Percentiles rank a stretch among this genome's conserved stretches.
phyloP scores from a whole-genome alignment of 2,329 filamentous ascomycete species.

The Fusarium luffae region DNA sequence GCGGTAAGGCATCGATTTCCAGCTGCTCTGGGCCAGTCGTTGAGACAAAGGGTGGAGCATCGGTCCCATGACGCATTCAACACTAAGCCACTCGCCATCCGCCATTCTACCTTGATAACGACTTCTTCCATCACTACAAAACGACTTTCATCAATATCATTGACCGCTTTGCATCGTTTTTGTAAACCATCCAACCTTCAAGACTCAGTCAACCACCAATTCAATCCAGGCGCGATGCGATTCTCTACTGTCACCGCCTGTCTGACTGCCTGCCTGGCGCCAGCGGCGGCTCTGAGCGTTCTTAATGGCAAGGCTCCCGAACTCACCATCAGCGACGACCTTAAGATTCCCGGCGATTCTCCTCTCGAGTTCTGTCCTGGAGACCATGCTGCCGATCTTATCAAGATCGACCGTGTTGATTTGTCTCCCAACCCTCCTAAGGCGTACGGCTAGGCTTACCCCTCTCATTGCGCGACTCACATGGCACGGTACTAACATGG shows the following conservation, averaged over 20 bases:
- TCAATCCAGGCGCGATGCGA: constrained; percentile 46
- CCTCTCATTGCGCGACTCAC: constrained; percentile 10
- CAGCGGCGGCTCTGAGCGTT: constrained; percentile 59
- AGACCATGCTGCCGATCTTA: constrained; percentile 74
- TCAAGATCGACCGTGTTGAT: constrained; percentile 83
- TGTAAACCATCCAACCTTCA: background rate
- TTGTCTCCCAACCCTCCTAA: constrained; percentile 86
- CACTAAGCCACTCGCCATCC: constrained; percentile 45
- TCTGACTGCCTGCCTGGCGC: constrained; percentile 58
- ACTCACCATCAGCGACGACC: constrained; percentile 60
- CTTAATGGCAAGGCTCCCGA: constrained; percentile 49
- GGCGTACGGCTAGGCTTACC: constrained; percentile 69
- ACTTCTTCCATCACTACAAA: constrained; percentile 32
- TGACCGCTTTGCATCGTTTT: constrained; percentile 9
- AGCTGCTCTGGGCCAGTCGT: constrained; percentile 24
- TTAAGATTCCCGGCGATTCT: constrained; percentile 84
- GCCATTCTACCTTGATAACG: constrained; percentile 42
- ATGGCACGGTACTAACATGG: constrained; percentile 39
- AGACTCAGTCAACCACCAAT: background rate
- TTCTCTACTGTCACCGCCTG: constrained; percentile 57
- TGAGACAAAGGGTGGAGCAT: constrained; percentile 42
- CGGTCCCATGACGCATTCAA: constrained; percentile 54
- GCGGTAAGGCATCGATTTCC: constrained; percentile 44
- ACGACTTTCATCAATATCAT: constrained; percentile 20
- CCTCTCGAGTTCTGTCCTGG: constrained; percentile 81